Percentiles rank a stretch among this genome's conserved stretches.
phyloP scores from a whole-genome alignment of 495 filamentous ascomycete genomes.

The Elaphomyces granulatus region DNA sequence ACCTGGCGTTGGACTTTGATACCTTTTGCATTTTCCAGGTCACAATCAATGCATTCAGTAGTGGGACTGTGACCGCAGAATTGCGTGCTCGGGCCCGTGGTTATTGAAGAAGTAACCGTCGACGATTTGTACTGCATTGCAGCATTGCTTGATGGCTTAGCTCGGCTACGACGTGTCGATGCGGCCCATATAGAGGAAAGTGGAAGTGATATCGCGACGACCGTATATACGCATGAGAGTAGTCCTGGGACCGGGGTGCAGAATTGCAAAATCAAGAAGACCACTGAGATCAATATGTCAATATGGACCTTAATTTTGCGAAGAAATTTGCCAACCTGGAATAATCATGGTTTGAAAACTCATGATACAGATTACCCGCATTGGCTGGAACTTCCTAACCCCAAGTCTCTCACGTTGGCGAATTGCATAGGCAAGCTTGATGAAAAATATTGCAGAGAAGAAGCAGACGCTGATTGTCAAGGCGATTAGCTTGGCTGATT shows the following conservation, averaged over 20 bases:
- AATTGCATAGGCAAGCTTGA: slow-evolving; percentile 52
- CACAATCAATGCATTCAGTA: too few relatives aligned
- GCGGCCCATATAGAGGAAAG: slow-evolving; percentile 68
- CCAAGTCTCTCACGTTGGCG: slow-evolving; percentile 40
- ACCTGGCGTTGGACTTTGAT: too few relatives aligned
- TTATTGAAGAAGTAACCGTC: too few relatives aligned
- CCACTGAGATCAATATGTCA: slow-evolving; percentile 28
- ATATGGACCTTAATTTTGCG: slow-evolving; percentile 2
- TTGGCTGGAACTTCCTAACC: slow-evolving; percentile 44
- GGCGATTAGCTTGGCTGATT: slow-evolving; percentile 36
- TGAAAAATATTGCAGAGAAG: slow-evolving; percentile 60
- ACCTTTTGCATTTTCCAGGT: too few relatives aligned
- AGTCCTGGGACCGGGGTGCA: slow-evolving; percentile 44
- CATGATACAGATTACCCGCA: slow-evolving; percentile 62
- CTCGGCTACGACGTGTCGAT: neutral
- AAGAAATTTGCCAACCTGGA: slow-evolving; percentile 42
- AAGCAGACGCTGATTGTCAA: slow-evolving; percentile 55
- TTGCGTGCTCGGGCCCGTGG: too few relatives aligned
- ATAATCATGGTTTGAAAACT: slow-evolving; percentile 65
- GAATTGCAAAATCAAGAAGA: slow-evolving; percentile 58
- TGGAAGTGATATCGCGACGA: slow-evolving; percentile 60
- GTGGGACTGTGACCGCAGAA: too few relatives aligned
- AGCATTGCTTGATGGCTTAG: neutral
- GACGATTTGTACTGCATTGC: too few relatives aligned
- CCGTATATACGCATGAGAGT: slow-evolving; percentile 44